Conservation (phyloP, 371 early-diverging fungal genomes). For the Rhizopus delemar region DNA sequence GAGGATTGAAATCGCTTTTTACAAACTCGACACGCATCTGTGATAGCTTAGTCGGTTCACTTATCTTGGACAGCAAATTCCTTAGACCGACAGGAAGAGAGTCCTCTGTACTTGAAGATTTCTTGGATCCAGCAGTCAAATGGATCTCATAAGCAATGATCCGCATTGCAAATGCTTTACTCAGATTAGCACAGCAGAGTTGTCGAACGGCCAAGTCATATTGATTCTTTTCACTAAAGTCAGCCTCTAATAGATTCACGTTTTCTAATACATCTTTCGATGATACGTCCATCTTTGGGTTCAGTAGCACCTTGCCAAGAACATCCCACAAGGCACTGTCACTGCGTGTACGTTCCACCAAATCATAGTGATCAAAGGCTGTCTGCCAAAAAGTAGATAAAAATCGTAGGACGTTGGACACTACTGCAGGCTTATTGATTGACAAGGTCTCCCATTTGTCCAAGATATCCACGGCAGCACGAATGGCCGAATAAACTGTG, state of each 20-base stretch:
- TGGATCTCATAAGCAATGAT: slow-evolving; percentile 46
- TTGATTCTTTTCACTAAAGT: neutral
- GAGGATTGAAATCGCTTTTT: slow-evolving; percentile 30
- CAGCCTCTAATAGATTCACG: slow-evolving; percentile 9
- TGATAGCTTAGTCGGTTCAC: slow-evolving; percentile 33
- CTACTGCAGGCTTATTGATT: slow-evolving; percentile 37
- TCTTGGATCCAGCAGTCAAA: slow-evolving; percentile 31
- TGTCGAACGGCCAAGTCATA: slow-evolving; percentile 27
- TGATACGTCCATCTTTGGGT: slow-evolving; percentile 20
- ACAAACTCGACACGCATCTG: slow-evolving; percentile 27
- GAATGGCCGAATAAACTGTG: slow-evolving; percentile 33
- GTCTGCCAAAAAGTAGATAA: slow-evolving; percentile 51
- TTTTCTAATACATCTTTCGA: neutral
- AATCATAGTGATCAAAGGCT: slow-evolving; percentile 45
- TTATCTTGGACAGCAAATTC: slow-evolving; percentile 35
- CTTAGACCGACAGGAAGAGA: slow-evolving; percentile 43
- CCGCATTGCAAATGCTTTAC: slow-evolving; percentile 43
- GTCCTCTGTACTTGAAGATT: slow-evolving; percentile 13
- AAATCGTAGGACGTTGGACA: slow-evolving; percentile 44
- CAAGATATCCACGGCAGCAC: slow-evolving; percentile 40
- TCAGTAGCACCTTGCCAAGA: slow-evolving; percentile 39
- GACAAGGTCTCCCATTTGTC: slow-evolving; percentile 40
- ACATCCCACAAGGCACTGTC: slow-evolving; percentile 45
- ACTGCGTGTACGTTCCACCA: slow-evolving; percentile 47
- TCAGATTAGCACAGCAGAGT: slow-evolving; percentile 41